A percentile compares a stretch with the other conserved stretches of the same genome.
Conservation (phyloP, 2,329 filamentous ascomycete genomes). For the Fusarium sp. region DNA sequence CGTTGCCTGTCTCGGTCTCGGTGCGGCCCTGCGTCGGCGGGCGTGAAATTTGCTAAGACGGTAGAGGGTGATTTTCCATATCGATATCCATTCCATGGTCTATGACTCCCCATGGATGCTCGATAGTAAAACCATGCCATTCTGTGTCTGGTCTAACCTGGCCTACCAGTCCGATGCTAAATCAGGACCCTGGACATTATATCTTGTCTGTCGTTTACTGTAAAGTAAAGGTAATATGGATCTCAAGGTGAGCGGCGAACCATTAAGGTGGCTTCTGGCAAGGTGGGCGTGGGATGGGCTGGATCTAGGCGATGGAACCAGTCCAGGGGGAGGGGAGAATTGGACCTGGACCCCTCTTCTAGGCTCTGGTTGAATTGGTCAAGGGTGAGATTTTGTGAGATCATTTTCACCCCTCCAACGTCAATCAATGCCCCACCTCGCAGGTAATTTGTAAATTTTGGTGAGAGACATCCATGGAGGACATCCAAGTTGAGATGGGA, state of each 20-base stretch:
- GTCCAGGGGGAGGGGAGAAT: conserved; percentile 5
- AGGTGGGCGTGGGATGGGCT: conserved; percentile 26
- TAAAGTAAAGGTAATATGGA: conserved; percentile 14
- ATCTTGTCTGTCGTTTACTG: conserved; percentile 15
- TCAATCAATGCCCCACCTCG: conserved; percentile 40
- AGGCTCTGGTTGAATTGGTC: conserved; percentile 11
- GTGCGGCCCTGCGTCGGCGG: conserved; percentile 38
- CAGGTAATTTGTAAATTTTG: conserved; percentile 14
- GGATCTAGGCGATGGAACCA: conserved; percentile 33
- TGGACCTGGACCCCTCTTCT: conserved; percentile 12
- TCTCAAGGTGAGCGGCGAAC: conserved; percentile 22
- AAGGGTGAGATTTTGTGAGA: conserved; percentile 28
- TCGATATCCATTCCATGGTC: conserved; percentile 3
- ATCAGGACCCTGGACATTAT: background rate
- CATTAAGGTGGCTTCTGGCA: conserved; percentile 17
- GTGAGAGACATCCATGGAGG: conserved; percentile 20
- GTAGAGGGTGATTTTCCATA: conserved; percentile 24
- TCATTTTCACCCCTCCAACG: conserved; percentile 34
- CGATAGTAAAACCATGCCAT: conserved; percentile 8
- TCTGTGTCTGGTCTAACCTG: conserved; percentile 2
- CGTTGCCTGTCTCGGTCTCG: conserved; percentile 30
- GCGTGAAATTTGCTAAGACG: conserved; percentile 30
- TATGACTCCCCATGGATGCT: conserved; percentile 3
- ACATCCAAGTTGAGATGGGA: conserved; percentile 23
- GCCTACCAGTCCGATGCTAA: background rate